These are phyloP conservation scores for Macrolepiota dolichaula DNA, from an alignment of 768 basidiomycete species.

Conservation along the genomic window DNA sequence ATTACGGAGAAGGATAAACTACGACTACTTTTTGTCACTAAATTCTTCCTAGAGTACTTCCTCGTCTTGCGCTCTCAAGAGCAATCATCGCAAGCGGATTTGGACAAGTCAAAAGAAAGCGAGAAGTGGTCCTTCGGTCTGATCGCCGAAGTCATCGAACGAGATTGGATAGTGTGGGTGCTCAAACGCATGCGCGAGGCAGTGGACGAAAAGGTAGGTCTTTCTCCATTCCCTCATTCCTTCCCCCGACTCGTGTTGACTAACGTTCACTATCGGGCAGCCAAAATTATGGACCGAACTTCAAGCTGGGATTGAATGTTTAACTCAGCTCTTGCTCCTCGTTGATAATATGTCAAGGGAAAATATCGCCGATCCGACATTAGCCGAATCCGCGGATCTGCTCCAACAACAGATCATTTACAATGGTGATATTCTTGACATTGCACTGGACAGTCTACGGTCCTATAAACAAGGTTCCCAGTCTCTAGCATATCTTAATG, in stretches of 20 bases:
- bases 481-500: slow-evolving; percentile 78
- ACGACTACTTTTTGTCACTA: slow-evolving; percentile 79
- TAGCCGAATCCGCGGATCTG: slow-evolving; percentile 74
- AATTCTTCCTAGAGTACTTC: slow-evolving; percentile 94
- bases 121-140: slow-evolving; percentile 64
- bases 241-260: neutral
- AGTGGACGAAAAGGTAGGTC: slow-evolving; percentile 82
- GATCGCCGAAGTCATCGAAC: slow-evolving; percentile 83
- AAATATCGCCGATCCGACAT: slow-evolving; percentile 36
- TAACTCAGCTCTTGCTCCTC: slow-evolving; percentile 87
- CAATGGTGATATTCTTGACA: slow-evolving; percentile 91
- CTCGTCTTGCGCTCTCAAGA: slow-evolving; percentile 48
- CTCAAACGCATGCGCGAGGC: slow-evolving; percentile 85
- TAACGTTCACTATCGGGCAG: slow-evolving; percentile 33
- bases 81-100: slow-evolving; percentile 16
- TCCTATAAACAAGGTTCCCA: slow-evolving; percentile 81
- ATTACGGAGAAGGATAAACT: slow-evolving; percentile 95
- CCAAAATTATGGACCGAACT: slow-evolving; percentile 94
- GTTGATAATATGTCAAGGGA: slow-evolving; percentile 79
- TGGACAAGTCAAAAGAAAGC: slow-evolving; percentile 17
- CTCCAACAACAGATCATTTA: slow-evolving; percentile 92
- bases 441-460: slow-evolving; percentile 73
- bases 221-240: slow-evolving; percentile 7
- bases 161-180: slow-evolving; percentile 88
- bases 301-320: slow-evolving; percentile 90